Conservation (phyloP, 177 flowering plant species). For the Tripterygium wilfordii region DNA sequence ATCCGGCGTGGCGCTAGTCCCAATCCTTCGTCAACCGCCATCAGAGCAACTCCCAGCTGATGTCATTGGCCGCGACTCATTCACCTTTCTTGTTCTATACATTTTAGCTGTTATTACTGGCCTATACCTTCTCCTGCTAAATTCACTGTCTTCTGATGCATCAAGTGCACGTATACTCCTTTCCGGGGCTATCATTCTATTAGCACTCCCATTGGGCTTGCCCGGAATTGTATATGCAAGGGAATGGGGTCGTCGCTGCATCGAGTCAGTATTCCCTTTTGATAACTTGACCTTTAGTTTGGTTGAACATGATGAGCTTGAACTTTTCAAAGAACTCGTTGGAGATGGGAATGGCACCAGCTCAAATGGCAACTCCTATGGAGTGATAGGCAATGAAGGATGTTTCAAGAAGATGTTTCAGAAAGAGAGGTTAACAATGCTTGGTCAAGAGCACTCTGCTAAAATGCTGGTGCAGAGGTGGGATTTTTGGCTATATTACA, state of each 20-base stretch:
- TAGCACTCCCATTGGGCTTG: conserved; percentile 50
- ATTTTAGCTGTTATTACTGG: conserved; percentile 69
- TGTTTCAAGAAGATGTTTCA: too few species aligned
- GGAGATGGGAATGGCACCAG: not conserved
- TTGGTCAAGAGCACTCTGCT: conserved; percentile 82
- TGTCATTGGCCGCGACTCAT: conserved; percentile 43
- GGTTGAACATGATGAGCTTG: conserved; percentile 61
- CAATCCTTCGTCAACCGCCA: conserved; percentile 64
- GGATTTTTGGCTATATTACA: conserved; percentile 90
- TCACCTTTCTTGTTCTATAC: conserved; percentile 56
- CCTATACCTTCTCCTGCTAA: conserved; percentile 62
- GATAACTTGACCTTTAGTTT: conserved; percentile 54
- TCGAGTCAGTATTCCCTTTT: conserved; percentile 39
- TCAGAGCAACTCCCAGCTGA: conserved; percentile 38
- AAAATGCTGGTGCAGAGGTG: conserved; percentile 33
- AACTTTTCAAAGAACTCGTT: conserved; percentile 55
- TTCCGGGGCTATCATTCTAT: conserved; percentile 55
- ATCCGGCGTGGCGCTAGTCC: conserved; percentile 48
- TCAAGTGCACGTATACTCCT: conserved; percentile 41
- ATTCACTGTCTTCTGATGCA: conserved; percentile 25
- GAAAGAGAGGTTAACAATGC: conserved; percentile 42
- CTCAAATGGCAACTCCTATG: not conserved
- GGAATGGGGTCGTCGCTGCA: conserved; percentile 40
- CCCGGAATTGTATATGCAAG: conserved; percentile 71
- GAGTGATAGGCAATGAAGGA: conserved; percentile 3